Evolutionary conservation across 257 asterid species (phyloP).

Genomic region (Nicotiana noctiflora): DNA sequence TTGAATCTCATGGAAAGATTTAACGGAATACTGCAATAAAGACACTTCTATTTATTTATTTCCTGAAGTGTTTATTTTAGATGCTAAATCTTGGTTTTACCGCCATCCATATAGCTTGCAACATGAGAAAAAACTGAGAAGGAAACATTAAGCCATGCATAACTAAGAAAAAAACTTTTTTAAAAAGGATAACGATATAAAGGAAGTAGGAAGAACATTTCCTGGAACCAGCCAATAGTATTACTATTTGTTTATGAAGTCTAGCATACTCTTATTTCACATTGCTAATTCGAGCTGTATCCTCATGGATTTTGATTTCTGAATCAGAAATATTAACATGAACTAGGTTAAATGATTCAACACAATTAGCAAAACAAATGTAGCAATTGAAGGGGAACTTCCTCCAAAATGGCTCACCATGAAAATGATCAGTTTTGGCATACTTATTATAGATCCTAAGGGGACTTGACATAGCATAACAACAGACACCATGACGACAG

Average conservation of each 20-base stretch:
- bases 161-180: background rate
- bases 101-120: background rate
- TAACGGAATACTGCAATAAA: background rate
- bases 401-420: background rate
- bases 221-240: background rate
- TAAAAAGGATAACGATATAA: background rate
- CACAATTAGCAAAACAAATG: background rate
- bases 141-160: background rate
- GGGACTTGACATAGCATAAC: background rate
- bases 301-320: background rate
- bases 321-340: background rate
- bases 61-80: background rate
- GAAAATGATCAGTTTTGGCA: background rate
- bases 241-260: background rate
- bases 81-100: background rate
- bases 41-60: background rate
- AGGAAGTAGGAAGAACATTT: conserved; percentile 3
- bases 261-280: background rate
- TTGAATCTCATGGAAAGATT: background rate
- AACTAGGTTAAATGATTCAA: background rate
- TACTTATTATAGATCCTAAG: background rate
- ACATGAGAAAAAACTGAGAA: background rate
- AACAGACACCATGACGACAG: background rate
- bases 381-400: background rate
- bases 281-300: background rate